phyloP scores from a whole-genome alignment of 78 protist species.

The Tieghemostelium lacteum region DNA sequence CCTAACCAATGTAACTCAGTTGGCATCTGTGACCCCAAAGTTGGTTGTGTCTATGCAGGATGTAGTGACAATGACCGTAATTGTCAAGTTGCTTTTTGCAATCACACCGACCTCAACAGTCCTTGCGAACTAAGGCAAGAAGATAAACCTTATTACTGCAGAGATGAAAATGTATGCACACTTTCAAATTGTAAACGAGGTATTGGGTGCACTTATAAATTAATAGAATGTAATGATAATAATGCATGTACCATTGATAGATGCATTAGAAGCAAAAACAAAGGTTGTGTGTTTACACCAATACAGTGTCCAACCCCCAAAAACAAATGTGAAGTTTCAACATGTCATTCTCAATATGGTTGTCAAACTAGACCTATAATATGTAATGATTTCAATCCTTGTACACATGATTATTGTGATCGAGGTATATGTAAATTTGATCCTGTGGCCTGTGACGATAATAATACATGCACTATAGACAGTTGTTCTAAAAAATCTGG shows the following conservation, averaged over 20 bases:
- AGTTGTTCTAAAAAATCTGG: constrained; percentile 4
- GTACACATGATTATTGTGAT: constrained; percentile 23
- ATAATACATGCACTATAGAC: constrained; percentile 29
- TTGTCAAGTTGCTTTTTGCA: no score
- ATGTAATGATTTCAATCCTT: constrained; percentile 1
- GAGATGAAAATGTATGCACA: neutral
- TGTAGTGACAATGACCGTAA: no score
- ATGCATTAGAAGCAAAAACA: no score
- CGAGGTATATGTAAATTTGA: neutral
- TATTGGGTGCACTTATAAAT: constrained; percentile 2
- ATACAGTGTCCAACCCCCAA: no score
- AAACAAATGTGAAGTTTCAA: no score
- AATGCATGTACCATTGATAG: constrained; percentile 40
- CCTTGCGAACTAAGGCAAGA: no score
- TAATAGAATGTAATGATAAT: constrained; percentile 30
- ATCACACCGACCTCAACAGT: no score
- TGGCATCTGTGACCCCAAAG: no score
- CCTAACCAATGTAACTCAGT: no score
- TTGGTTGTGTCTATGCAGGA: no score
- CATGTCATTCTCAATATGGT: no score
- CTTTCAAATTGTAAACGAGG: neutral
- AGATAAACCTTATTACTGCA: neutral
- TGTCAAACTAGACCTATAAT: constrained; percentile 17
- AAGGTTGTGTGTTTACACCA: no score
- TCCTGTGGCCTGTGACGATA: constrained; percentile 25